Conservation (phyloP, 2,329 filamentous ascomycete genomes). For the Hypoxylon sp. region DNA sequence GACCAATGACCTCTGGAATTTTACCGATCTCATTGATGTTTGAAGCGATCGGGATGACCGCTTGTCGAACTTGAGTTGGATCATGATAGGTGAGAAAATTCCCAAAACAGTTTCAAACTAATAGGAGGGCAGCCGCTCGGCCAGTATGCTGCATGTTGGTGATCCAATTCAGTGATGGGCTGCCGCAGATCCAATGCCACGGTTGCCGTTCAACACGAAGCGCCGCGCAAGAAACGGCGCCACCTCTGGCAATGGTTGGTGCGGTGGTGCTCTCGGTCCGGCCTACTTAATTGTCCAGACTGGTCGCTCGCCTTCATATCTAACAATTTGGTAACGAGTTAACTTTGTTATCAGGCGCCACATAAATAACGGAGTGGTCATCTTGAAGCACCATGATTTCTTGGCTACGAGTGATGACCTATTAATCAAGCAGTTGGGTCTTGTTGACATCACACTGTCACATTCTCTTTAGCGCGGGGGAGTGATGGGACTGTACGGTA, state of each 20-base stretch:
- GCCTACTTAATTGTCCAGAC: not conserved
- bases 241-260: not conserved
- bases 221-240: conserved; percentile 15
- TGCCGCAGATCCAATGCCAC: conserved; percentile 8
- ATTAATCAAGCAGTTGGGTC: conserved; percentile 23
- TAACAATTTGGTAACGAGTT: conserved; percentile 11
- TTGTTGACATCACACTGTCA: conserved; percentile 43
- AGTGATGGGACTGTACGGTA: conserved; percentile 31
- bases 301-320: not conserved
- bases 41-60: conserved; percentile 22
- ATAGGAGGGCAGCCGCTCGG: conserved; percentile 14
- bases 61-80: conserved; percentile 22
- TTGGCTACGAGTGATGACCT: conserved; percentile 10
- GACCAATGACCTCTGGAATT: not conserved
- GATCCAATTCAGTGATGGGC: conserved; percentile 4
- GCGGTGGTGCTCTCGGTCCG: not conserved
- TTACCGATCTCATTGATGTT: conserved; percentile 23
- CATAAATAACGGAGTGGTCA: conserved; percentile 1
- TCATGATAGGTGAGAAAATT: conserved; percentile 24
- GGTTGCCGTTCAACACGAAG: conserved; percentile 12
- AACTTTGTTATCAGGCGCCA: not conserved
- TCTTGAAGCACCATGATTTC: conserved; percentile 11
- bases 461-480: conserved; percentile 39
- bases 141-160: conserved; percentile 20
- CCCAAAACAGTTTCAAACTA: conserved; percentile 29